Conservation (phyloP, 129 eudicot genomes). For the Escallonia rubra region DNA sequence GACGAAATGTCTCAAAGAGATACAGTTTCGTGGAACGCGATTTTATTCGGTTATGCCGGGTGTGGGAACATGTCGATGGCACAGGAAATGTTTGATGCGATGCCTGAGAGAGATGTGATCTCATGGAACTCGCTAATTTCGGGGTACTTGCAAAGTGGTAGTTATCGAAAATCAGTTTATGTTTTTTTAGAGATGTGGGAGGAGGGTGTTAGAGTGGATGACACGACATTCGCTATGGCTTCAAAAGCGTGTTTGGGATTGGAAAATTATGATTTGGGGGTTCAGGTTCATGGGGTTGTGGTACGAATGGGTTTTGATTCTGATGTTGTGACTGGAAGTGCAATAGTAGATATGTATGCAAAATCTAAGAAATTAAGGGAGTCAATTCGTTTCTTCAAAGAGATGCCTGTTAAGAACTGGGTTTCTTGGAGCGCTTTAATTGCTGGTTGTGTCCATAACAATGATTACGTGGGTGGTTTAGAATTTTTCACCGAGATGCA, state of each 20-base stretch:
- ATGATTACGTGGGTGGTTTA: slow-evolving; percentile 45
- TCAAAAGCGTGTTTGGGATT: slow-evolving; percentile 63
- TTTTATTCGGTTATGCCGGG: slow-evolving; percentile 64
- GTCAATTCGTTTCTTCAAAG: slow-evolving; percentile 39
- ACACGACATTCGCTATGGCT: slow-evolving; percentile 66
- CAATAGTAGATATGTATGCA: slow-evolving; percentile 83
- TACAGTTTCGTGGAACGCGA: slow-evolving; percentile 62
- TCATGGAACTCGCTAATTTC: slow-evolving; percentile 90
- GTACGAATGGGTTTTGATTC: slow-evolving; percentile 42
- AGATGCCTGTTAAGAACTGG: slow-evolving; percentile 75
- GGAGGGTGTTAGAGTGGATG: slow-evolving; percentile 44
- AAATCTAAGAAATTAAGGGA: slow-evolving; percentile 60
- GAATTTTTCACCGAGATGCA: slow-evolving; percentile 72
- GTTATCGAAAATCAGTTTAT: slow-evolving; percentile 36
- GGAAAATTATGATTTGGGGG: slow-evolving; percentile 48
- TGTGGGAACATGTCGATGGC: slow-evolving; percentile 43
- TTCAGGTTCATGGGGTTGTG: slow-evolving; percentile 62
- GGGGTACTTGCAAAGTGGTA: slow-evolving; percentile 67
- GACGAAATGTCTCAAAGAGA: slow-evolving; percentile 70
- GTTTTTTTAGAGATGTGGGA: slow-evolving; percentile 40
- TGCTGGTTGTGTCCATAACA: slow-evolving; percentile 70
- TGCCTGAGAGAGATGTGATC: slow-evolving; percentile 63
- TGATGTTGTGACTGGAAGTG: slow-evolving; percentile 79
- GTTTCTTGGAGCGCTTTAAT: slow-evolving; percentile 88
- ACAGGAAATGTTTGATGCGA: slow-evolving; percentile 42